Percentiles rank a stretch among this genome's conserved stretches.
phyloP scores from a whole-genome alignment of 2,329 filamentous ascomycete genomes.

The Paracorniculantispora psalliotae region DNA sequence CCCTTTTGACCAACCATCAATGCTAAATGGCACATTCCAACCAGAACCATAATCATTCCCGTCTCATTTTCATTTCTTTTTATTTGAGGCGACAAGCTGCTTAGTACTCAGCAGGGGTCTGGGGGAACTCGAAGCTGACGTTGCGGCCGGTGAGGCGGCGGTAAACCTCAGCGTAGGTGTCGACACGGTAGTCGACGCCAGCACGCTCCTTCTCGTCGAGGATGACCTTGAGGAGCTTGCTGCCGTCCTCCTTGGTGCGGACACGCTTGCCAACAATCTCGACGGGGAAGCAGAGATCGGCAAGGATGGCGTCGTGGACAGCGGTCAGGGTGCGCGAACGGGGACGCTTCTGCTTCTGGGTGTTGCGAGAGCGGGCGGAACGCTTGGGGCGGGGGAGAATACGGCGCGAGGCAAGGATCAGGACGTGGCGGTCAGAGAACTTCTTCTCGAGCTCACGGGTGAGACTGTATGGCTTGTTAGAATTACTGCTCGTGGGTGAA shows the following conservation, averaged over 20 bases:
- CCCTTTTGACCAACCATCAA: constrained; percentile 38
- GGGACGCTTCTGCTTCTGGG: constrained; percentile 97
- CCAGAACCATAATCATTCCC: constrained; percentile 25
- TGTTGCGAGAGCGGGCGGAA: constrained; percentile 92
- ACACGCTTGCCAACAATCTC: constrained; percentile 99
- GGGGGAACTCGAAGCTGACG: constrained; percentile 98
- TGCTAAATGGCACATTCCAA: constrained; percentile 23
- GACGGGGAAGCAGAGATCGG: constrained; percentile 97
- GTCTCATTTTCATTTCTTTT: constrained; percentile 14
- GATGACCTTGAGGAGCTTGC: constrained; percentile 98
- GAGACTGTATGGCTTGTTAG: constrained; percentile 58
- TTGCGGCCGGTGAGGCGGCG: constrained; percentile 92
- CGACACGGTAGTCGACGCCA: constrained; percentile 98
- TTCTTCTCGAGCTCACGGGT: constrained; percentile 99
- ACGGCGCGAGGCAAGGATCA: constrained; percentile 97
- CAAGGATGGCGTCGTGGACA: constrained; percentile 97
- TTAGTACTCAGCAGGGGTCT: constrained; percentile 79
- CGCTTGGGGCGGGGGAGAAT: constrained; percentile 98
- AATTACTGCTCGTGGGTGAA: not conserved
- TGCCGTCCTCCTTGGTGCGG: constrained; percentile 97
- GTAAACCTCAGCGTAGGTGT: constrained; percentile 99
- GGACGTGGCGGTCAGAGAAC: constrained; percentile 99
- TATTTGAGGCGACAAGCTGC: constrained; percentile 23
- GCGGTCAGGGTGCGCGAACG: constrained; percentile 96
- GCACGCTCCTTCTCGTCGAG: constrained; percentile 99